A percentile compares a stretch with the other conserved stretches of the same genome.
These are phyloP conservation scores for Cymbopogon citratus DNA, from an alignment of 176 grass and related monocot genomes.

Conservation along the genomic window DNA sequence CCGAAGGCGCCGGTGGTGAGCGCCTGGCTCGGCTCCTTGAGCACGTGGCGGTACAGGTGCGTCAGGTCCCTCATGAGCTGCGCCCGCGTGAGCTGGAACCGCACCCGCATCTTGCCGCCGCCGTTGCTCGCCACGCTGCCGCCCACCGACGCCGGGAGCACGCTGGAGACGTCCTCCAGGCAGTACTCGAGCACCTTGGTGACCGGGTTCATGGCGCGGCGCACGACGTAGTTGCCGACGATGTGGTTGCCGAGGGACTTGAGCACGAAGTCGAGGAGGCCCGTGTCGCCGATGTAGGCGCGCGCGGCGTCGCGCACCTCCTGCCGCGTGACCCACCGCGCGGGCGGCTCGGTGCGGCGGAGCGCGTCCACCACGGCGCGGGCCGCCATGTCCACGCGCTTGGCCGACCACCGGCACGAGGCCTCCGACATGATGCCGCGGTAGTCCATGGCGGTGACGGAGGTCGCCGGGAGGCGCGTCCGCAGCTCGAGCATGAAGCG, in stretches of 20 bases:
- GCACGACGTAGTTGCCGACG: slow-evolving; percentile 78
- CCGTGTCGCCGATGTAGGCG: slow-evolving; percentile 80
- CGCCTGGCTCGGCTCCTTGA: slow-evolving; percentile 43
- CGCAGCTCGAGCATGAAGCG: slow-evolving; percentile 89
- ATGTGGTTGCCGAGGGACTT: slow-evolving; percentile 91
- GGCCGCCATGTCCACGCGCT: slow-evolving; percentile 78
- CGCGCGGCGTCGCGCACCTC: slow-evolving; percentile 87
- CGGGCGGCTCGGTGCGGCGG: slow-evolving; percentile 42
- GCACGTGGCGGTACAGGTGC: slow-evolving; percentile 54
- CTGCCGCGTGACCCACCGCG: slow-evolving; percentile 80
- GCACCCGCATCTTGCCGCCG: slow-evolving; percentile 46
- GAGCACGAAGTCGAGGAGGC: slow-evolving; percentile 84
- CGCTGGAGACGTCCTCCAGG: slow-evolving; percentile 81
- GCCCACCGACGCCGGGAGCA: slow-evolving; percentile 38
- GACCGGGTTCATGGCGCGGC: slow-evolving; percentile 80
- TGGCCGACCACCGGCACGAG: slow-evolving; percentile 78
- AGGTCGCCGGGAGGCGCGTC: slow-evolving; percentile 44
- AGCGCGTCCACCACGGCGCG: slow-evolving; percentile 84
- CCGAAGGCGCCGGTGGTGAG: slow-evolving; percentile 34
- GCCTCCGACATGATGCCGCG: slow-evolving; percentile 60
- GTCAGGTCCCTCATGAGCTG: slow-evolving; percentile 65
- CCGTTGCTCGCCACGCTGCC: slow-evolving; percentile 13
- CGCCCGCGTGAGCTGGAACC: slow-evolving; percentile 60
- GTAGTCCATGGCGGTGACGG: slow-evolving; percentile 59
- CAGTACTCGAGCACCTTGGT: slow-evolving; percentile 94